Evolutionary conservation across 2,329 filamentous ascomycete genomes (phyloP).

Genomic region (Talaromyces sp.): DNA sequence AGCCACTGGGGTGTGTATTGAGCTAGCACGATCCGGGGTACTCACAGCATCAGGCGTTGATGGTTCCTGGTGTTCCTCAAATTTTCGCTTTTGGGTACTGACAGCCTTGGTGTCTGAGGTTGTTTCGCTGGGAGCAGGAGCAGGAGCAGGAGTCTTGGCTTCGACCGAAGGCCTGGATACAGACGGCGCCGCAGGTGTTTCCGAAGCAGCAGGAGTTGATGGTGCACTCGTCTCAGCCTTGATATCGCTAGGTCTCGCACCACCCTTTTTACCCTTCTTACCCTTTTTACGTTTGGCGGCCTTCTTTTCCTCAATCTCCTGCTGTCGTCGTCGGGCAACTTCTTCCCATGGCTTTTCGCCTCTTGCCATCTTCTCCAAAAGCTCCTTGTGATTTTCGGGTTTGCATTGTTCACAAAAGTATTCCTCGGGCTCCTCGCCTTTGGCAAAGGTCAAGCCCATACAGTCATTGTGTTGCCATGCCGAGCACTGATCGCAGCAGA

Average conservation of each 20-base stretch:
- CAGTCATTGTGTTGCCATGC: conserved; percentile 98
- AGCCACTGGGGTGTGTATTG: conserved; percentile 20
- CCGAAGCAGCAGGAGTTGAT: conserved; percentile 25
- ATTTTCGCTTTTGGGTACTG: conserved; percentile 45
- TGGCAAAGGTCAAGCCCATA: conserved; percentile 78
- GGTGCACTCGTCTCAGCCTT: conserved; percentile 37
- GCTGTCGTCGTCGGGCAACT: conserved; percentile 60
- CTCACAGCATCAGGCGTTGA: conserved; percentile 32
- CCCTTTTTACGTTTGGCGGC: conserved; percentile 57
- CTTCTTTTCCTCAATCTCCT: conserved; percentile 57
- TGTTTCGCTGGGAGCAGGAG: conserved; percentile 21
- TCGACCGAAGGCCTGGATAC: conserved; percentile 24
- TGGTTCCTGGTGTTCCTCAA: conserved; percentile 38
- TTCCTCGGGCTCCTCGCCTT: conserved; percentile 70
- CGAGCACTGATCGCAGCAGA: conserved; percentile 86
- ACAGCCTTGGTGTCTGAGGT: conserved; percentile 16
- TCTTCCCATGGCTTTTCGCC: conserved; percentile 88
- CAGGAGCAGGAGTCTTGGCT: conserved; percentile 28
- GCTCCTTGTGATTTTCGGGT: conserved; percentile 76
- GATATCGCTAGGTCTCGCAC: conserved; percentile 64
- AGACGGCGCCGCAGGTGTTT: conserved; percentile 21
- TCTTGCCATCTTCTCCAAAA: conserved; percentile 71
- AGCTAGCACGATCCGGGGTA: not conserved
- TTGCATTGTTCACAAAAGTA: conserved; percentile 93
- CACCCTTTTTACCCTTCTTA: conserved; percentile 56